Evolutionary conservation across 1,284 basidiomycete species (phyloP), one percentile per base, ranked within the genome.

Genomic region (Tranzscheliella williamsii): DNA sequence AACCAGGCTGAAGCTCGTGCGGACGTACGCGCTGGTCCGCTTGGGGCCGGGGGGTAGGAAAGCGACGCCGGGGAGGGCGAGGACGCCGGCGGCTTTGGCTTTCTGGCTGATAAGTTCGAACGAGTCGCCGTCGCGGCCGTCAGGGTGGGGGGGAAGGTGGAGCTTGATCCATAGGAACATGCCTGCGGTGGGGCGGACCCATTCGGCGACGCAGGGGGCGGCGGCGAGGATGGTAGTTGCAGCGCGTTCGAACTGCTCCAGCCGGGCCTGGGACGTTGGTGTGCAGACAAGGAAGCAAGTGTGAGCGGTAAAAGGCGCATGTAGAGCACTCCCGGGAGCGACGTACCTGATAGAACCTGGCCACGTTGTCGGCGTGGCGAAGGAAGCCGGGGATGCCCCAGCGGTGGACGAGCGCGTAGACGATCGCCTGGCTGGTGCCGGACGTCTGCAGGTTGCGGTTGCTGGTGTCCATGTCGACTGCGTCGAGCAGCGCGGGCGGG

Each of bases 111-210:
- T 90, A 34, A 95, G 73, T 15, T 82, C 80, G 67, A 84, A 85
- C 3, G 88, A 89, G 78, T 96, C 91, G 22, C 83, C 85, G 20
- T 72, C 61, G 2, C 29, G 20, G 17, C 21, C 17, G 11, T 51
- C 24, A 21, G 45, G 47, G 7, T 58, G 34, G 12, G 72, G 66
- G 0, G 74, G 74, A 11, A 76, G 55, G 15, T 63, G 65, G 40
- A 76, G 60, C 38, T 64, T 63, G 38, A 76, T 55, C 74, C 72
- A 76, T 11, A 79, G 65, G 62, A 79, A 79, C 79, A 80, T 79
- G 56, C 92, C 92, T 4, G 92, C 88, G 44, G 89, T 86, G 0
- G 93, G 93, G 1, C 83, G 81, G 33, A 81, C 84, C 91, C 92
- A 97, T 16, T 63, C 51, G 13, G 72, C 74, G 6, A 76, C 38